Evolutionary conservation across 345 rosid species (phyloP).

Genomic region (Lepidium didymum): DNA sequence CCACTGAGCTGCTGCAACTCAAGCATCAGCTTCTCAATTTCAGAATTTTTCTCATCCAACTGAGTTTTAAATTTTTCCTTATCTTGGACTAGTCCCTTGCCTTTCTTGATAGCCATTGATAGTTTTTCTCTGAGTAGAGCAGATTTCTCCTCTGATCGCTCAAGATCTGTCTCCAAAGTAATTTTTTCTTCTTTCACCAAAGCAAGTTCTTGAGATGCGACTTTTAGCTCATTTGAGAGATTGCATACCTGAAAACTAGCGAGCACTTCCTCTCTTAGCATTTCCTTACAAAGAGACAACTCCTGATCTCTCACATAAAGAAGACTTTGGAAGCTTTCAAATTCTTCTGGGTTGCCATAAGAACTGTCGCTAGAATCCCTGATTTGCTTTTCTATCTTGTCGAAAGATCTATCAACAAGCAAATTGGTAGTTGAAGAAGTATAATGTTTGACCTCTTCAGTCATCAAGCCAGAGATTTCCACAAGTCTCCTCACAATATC

Average conservation of each 20-base stretch:
- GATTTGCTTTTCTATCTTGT: constrained; percentile 42
- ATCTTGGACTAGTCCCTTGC: constrained; percentile 88
- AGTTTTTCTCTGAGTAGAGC: constrained; percentile 70
- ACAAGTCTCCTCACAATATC: constrained; percentile 47
- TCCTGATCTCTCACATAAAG: constrained; percentile 63
- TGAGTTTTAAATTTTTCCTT: constrained; percentile 56
- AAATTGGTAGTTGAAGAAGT: constrained; percentile 32
- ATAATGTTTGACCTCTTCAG: constrained; percentile 31
- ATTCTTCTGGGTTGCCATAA: constrained; percentile 29
- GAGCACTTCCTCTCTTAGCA: constrained; percentile 56
- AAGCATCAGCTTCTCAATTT: constrained; percentile 53
- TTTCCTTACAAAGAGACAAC: constrained; percentile 47
- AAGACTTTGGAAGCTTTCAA: constrained; percentile 56
- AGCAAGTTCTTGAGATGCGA: constrained; percentile 40
- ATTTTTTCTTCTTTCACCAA: constrained; percentile 52
- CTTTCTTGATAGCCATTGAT: constrained; percentile 90
- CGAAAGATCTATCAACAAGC: constrained; percentile 51
- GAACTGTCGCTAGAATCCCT: constrained; percentile 32
- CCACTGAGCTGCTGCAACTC: constrained; percentile 51
- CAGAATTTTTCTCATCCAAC: constrained; percentile 61
- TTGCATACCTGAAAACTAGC: constrained; percentile 37
- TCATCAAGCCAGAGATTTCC: constrained; percentile 46
- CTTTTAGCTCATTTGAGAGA: constrained; percentile 40
- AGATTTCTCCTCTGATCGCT: constrained; percentile 74
- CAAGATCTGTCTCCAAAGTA: constrained; percentile 55